These are phyloP conservation scores for Ganoderma multipileum DNA, from an alignment of 1,284 basidiomycete species.

Conservation along the genomic window DNA sequence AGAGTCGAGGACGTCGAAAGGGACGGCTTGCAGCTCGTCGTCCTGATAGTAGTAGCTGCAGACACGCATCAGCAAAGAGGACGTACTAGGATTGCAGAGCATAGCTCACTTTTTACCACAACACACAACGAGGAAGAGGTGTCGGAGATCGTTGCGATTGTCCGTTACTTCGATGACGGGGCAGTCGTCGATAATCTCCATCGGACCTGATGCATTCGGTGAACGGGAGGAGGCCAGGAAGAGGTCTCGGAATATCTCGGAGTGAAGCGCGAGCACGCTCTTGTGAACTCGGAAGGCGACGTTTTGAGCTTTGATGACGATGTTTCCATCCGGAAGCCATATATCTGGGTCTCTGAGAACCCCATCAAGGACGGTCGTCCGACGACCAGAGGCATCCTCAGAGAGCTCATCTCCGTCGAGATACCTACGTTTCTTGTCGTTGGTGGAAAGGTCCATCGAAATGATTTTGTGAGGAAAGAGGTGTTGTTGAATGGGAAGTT, in stretches of 20 bases:
- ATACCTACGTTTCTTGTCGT: background rate
- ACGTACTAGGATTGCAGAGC: background rate
- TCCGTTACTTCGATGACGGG: background rate
- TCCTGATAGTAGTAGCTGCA: conserved; percentile 11
- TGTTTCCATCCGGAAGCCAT: background rate
- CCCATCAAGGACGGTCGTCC: background rate
- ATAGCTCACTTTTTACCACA: background rate
- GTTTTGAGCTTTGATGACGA: background rate
- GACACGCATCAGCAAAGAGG: background rate
- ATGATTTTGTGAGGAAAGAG: background rate
- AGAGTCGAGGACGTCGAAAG: conserved; percentile 6
- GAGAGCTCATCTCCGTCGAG: background rate
- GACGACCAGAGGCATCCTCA: background rate
- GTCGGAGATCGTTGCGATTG: background rate
- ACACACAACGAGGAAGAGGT: background rate
- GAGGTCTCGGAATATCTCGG: background rate
- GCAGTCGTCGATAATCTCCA: background rate
- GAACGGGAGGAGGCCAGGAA: background rate
- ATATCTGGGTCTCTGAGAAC: background rate
- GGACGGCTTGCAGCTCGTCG: background rate
- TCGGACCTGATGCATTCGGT: background rate
- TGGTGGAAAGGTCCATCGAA: background rate
- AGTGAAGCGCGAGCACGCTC: background rate
- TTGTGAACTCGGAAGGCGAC: background rate
- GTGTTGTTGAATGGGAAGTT: background rate